Conservation (phyloP, 1,284 basidiomycete genomes). For the Schizophyllum amplum region DNA sequence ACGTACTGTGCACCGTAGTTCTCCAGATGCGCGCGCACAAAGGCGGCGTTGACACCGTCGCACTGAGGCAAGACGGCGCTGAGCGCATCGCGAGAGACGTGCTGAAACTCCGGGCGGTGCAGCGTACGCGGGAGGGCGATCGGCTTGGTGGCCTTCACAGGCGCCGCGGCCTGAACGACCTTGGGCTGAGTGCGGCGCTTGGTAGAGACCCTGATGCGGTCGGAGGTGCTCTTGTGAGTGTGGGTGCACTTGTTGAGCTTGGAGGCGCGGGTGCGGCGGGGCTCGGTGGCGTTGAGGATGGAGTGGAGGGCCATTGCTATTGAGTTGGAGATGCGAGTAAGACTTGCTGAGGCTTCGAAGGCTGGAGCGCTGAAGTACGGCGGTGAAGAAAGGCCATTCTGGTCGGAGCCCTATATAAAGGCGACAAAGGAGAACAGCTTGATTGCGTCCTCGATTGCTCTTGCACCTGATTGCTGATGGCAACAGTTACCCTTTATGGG, state of each 20-base stretch:
- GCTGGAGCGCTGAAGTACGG: background rate
- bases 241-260: background rate
- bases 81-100: conserved; percentile 45
- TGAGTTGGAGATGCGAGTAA: background rate
- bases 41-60: conserved; percentile 46
- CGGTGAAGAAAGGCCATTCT: background rate
- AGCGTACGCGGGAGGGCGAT: conserved; percentile 44
- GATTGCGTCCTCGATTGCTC: background rate
- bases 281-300: background rate
- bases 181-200: background rate
- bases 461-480: background rate
- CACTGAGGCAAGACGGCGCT: conserved; percentile 48
- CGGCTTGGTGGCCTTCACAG: background rate
- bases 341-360: background rate
- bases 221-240: background rate
- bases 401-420: background rate
- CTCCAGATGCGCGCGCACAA: conserved; percentile 45
- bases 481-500: background rate
- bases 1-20: conserved; percentile 35
- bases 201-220: background rate
- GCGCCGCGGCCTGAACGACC: background rate
- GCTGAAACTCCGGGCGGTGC: conserved; percentile 41
- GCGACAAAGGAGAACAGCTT: background rate
- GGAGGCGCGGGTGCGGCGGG: too few relatives aligned
- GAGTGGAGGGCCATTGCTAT: background rate